Evolutionary conservation across 2,329 filamentous ascomycete species (phyloP).

Genomic region (Cercospora citrullina): DNA sequence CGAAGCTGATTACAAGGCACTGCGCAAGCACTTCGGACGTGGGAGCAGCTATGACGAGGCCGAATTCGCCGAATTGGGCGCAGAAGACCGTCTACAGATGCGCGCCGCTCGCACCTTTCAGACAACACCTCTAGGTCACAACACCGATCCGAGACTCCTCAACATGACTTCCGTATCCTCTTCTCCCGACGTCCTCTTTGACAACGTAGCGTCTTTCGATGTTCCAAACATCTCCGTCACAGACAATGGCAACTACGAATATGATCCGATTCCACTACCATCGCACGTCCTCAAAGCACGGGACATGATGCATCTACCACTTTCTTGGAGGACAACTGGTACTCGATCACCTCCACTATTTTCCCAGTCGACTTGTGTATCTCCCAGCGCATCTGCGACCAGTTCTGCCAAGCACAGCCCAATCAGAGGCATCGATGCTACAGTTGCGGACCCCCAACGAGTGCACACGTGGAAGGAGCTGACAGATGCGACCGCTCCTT

Average conservation of each 20-base stretch:
- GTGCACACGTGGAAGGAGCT: slow-evolving; percentile 6
- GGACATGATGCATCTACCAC: slow-evolving; percentile 12
- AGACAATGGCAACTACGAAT: not conserved
- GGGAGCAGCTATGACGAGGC: not conserved
- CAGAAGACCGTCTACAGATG: not conserved
- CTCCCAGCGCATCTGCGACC: not conserved
- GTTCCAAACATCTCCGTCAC: not conserved
- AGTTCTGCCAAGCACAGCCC: not conserved
- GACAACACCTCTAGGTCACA: slow-evolving; percentile 9
- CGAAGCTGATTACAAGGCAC: slow-evolving; percentile 14
- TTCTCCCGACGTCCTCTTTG: not conserved
- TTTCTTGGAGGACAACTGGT: not conserved
- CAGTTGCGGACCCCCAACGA: not conserved
- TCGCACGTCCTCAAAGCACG: slow-evolving; percentile 19
- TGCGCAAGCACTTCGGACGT: slow-evolving; percentile 15
- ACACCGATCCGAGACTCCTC: not conserved
- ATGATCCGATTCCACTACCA: slow-evolving; percentile 17
- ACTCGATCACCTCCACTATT: slow-evolving; percentile 19
- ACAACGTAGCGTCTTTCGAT: not conserved
- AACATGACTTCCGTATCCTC: not conserved
- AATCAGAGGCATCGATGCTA: not conserved
- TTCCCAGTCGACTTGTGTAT: slow-evolving; percentile 18
- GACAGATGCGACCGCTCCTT: slow-evolving; percentile 1
- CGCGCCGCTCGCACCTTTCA: slow-evolving; percentile 7
- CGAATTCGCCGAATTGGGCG: slow-evolving; percentile 4